Conservation (phyloP, 1,284 basidiomycete species). For the Rhizopogon parksii region DNA sequence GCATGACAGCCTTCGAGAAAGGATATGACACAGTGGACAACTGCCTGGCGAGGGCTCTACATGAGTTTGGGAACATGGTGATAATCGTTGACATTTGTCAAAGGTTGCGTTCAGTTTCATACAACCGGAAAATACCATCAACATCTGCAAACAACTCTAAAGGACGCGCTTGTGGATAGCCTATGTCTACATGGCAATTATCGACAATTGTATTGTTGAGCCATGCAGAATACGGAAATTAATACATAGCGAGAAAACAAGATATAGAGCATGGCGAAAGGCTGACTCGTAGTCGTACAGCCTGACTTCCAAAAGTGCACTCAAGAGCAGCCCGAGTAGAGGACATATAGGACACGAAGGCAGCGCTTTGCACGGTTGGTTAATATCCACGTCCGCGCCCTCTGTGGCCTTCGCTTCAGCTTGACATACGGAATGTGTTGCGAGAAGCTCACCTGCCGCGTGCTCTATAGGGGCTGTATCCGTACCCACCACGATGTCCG, state of each 20-base stretch:
- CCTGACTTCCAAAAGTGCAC: background rate
- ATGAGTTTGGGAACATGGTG: conserved; percentile 13
- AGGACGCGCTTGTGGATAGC: too few relatives aligned
- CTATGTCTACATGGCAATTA: conserved; percentile 14
- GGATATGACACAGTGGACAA: conserved; percentile 48
- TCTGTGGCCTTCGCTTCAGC: conserved; percentile 32
- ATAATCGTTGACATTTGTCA: background rate
- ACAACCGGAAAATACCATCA: conserved; percentile 4
- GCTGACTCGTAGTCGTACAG: conserved; percentile 9
- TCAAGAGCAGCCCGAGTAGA: conserved; percentile 3
- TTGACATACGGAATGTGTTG: conserved; percentile 4
- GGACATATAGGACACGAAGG: conserved; percentile 9
- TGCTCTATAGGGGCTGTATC: conserved; percentile 71
- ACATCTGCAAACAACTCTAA: conserved; percentile 11
- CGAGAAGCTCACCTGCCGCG: conserved; percentile 63
- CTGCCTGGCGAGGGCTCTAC: conserved; percentile 13
- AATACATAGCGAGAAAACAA: conserved; percentile 7
- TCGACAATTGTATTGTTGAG: conserved; percentile 20
- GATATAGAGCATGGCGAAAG: conserved; percentile 10
- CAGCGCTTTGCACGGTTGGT: conserved; percentile 17
- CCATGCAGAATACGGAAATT: conserved; percentile 3
- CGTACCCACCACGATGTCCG: conserved; percentile 42
- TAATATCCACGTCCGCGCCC: conserved; percentile 67
- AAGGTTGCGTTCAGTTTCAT: background rate
- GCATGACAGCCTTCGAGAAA: conserved; percentile 65